Conservation (phyloP, 2,329 filamentous ascomycete genomes). For the Talaromyces sp. region DNA sequence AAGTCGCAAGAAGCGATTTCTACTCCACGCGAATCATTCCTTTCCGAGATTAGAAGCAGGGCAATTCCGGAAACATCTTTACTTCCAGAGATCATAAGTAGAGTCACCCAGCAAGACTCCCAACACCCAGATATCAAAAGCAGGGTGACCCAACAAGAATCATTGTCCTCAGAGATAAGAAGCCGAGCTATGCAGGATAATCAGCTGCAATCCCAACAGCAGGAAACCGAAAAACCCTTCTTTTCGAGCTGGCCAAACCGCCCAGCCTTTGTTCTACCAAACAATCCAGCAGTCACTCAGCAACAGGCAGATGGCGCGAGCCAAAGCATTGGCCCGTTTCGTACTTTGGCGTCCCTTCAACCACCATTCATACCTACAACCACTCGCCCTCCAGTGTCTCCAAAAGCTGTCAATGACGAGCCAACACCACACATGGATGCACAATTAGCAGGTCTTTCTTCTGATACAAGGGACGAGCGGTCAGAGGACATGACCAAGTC, state of each 20-base stretch:
- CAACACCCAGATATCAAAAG: neutral
- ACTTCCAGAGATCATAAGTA: neutral
- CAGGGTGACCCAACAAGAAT: neutral
- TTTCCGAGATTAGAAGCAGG: constrained; percentile 2
- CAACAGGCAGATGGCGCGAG: neutral
- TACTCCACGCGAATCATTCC: neutral
- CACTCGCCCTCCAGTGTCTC: constrained; percentile 3
- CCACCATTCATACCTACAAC: neutral
- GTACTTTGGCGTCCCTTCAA: neutral
- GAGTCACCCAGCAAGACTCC: neutral
- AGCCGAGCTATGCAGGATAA: neutral
- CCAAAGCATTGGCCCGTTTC: neutral
- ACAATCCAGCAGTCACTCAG: neutral
- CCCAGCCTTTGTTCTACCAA: constrained; percentile 7
- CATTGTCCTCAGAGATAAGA: neutral
- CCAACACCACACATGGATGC: neutral
- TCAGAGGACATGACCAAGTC: neutral
- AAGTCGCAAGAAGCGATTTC: neutral
- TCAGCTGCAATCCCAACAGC: neutral
- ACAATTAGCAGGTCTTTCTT: neutral
- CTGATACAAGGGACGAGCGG: neutral
- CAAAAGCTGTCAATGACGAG: neutral
- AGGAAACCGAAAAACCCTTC: neutral
- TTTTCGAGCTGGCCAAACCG: constrained; percentile 17
- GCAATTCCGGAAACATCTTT: neutral